phyloP scores from a whole-genome alignment of 192 early-diverging fungal species.

The Pilobolus umbonatus region DNA sequence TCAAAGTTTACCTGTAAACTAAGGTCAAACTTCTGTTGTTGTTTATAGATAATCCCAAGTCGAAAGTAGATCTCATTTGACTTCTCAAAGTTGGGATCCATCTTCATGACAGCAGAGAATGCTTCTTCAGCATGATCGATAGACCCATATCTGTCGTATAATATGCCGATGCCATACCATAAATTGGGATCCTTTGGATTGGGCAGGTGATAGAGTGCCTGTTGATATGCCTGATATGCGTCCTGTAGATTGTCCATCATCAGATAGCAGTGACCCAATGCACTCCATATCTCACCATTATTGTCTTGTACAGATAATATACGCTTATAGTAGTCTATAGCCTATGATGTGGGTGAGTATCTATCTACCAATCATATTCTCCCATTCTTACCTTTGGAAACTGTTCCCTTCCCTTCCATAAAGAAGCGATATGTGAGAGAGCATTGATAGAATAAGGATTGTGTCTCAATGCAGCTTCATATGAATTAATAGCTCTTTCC shows the following conservation, averaged over 20 bases:
- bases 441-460: slow-evolving; percentile 86
- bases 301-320: slow-evolving; percentile 73
- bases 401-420: slow-evolving; percentile 79
- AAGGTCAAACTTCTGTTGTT: slow-evolving; percentile 73
- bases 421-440: slow-evolving; percentile 75
- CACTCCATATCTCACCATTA: slow-evolving; percentile 94
- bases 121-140: slow-evolving; percentile 97
- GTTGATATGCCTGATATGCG: slow-evolving; percentile 94
- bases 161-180: slow-evolving; percentile 98
- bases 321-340: slow-evolving; percentile 89
- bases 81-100: slow-evolving; percentile 97
- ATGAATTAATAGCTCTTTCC: slow-evolving; percentile 81
- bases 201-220: slow-evolving; percentile 86
- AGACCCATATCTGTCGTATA: slow-evolving; percentile 96
- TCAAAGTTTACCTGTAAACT: slow-evolving; percentile 53
- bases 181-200: slow-evolving; percentile 95
- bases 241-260: slow-evolving; percentile 94
- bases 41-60: slow-evolving; percentile 97
- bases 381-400: slow-evolving; percentile 58
- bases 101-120: slow-evolving; percentile 89
- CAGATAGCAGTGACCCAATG: slow-evolving; percentile 92
- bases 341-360: slow-evolving; percentile 39
- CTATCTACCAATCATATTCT: background rate
- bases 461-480: slow-evolving; percentile 86
- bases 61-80: slow-evolving; percentile 97